Percentiles rank a stretch among this genome's conserved stretches.
Evolutionary conservation across 176 grass and related monocot species (phyloP).

Genomic region (Raddia guianensis): DNA sequence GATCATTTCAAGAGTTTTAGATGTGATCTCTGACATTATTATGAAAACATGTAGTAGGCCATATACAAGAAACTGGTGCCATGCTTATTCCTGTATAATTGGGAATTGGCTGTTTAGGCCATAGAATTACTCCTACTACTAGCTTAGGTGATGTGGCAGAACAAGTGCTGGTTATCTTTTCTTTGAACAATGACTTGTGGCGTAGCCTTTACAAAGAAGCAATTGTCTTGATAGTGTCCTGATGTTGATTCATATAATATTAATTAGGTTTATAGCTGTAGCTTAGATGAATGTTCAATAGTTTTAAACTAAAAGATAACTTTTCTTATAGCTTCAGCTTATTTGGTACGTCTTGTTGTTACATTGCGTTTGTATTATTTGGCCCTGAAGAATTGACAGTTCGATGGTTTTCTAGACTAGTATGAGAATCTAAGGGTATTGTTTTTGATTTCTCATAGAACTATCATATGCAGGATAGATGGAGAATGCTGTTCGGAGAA

Average conservation of each 20-base stretch:
- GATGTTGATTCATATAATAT: background rate
- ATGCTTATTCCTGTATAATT: too few species aligned
- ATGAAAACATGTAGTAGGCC: too few species aligned
- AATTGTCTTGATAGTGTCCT: background rate
- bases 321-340: background rate
- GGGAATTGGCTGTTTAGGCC: too few species aligned
- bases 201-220: background rate
- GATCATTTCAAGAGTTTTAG: background rate
- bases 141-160: too few species aligned
- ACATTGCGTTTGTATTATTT: background rate
- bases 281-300: background rate
- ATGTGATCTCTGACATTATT: background rate
- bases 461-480: background rate
- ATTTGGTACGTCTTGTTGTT: background rate
- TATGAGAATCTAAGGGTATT: background rate
- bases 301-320: background rate
- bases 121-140: too few species aligned
- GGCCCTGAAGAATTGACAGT: background rate
- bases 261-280: background rate
- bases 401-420: conserved; percentile 4
- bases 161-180: too few species aligned
- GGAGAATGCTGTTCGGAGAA: background rate
- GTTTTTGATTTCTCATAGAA: background rate
- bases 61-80: too few species aligned
- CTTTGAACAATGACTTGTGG: too few species aligned